Conservation (phyloP, 2,329 filamentous ascomycete genomes). For the Proliferodiscus dingleyae region DNA sequence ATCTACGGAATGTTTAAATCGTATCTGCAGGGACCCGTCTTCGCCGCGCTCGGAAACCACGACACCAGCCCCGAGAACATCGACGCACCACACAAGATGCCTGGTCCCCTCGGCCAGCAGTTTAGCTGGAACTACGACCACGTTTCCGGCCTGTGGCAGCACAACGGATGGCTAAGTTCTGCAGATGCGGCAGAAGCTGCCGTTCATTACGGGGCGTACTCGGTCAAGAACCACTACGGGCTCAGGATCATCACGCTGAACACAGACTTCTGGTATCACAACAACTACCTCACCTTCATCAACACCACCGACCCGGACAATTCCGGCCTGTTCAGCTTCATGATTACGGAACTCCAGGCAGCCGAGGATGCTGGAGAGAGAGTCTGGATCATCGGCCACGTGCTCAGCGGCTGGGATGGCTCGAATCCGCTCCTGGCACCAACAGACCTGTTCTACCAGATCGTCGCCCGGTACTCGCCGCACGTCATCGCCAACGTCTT, state of each 20-base stretch:
- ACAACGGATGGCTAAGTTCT: slow-evolving; percentile 49
- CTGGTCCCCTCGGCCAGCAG: slow-evolving; percentile 48
- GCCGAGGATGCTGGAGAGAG: slow-evolving; percentile 48
- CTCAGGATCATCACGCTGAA: slow-evolving; percentile 49
- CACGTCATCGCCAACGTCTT: slow-evolving; percentile 51
- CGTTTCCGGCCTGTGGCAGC: slow-evolving; percentile 49
- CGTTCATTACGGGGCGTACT: slow-evolving; percentile 52
- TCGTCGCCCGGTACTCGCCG: slow-evolving; percentile 48
- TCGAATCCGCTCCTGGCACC: slow-evolving; percentile 49
- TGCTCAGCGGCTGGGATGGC: slow-evolving; percentile 52
- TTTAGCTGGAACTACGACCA: slow-evolving; percentile 56
- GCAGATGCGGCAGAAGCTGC: slow-evolving; percentile 42
- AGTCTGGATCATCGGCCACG: slow-evolving; percentile 51
- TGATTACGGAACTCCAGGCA: slow-evolving; percentile 47
- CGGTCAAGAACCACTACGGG: slow-evolving; percentile 47
- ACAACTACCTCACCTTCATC: slow-evolving; percentile 46
- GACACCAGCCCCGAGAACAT: slow-evolving; percentile 50
- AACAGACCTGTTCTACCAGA: slow-evolving; percentile 49
- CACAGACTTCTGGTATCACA: slow-evolving; percentile 44
- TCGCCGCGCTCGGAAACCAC: slow-evolving; percentile 52
- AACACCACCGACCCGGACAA: slow-evolving; percentile 47
- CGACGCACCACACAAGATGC: slow-evolving; percentile 47
- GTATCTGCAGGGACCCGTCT: slow-evolving; percentile 52
- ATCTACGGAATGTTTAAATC: slow-evolving; percentile 51
- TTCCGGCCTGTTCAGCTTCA: slow-evolving; percentile 43